Conservation (phyloP, 129 eudicot genomes). For the carrot (Daucus carota) region DH1_v3.0 NC_030381.2:54403001-54403500, state of each 20-base stretch:
- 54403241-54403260: neutral
- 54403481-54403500: neutral
- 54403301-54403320: neutral
- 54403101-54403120: conserved; percentile 78
- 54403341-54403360: neutral
- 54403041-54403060: conserved; percentile 68
- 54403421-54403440: neutral
- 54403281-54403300: neutral
- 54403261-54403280: neutral
- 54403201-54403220: conserved; percentile 90
- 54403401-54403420: neutral
- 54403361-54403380: neutral
- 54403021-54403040: conserved; percentile 81
- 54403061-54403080: conserved; percentile 74
- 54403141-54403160: conserved; percentile 98
- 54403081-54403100: conserved; percentile 77
- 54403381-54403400: neutral
- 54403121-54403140: conserved; percentile 73
- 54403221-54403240: conserved; percentile 55
- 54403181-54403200: conserved; percentile 79
- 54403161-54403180: conserved; percentile 93
- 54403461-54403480: neutral
- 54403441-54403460: neutral
- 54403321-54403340: neutral
- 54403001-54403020: conserved; percentile 75